A percentile compares a stretch with the other conserved stretches of the same genome.
Evolutionary conservation across 2,329 filamentous ascomycete genomes (phyloP).

Genomic region (Pyrenochaeta sp.): DNA sequence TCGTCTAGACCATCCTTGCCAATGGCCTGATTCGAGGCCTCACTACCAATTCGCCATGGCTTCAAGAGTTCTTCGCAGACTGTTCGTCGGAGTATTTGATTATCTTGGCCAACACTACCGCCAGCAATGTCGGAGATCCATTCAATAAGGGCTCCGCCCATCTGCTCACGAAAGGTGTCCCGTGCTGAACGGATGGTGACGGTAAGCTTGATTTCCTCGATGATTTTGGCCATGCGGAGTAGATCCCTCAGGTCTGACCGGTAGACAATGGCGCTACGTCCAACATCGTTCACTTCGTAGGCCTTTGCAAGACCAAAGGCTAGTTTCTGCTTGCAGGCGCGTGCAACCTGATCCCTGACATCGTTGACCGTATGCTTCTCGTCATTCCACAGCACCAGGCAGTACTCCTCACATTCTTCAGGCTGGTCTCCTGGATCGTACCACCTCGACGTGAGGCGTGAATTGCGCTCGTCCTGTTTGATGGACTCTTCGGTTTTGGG

Average conservation of each 20-base stretch:
- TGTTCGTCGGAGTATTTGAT: constrained; percentile 76
- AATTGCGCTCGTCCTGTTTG: constrained; percentile 78
- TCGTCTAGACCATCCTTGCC: constrained; percentile 83
- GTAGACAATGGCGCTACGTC: constrained; percentile 84
- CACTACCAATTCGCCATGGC: constrained; percentile 86
- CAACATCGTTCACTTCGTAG: constrained; percentile 87
- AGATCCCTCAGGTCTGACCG: constrained; percentile 74
- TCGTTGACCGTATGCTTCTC: constrained; percentile 97
- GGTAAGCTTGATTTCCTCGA: constrained; percentile 95
- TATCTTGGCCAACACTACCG: constrained; percentile 82
- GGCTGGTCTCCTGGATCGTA: constrained; percentile 67
- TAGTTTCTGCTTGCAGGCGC: constrained; percentile 79
- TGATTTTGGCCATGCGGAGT: constrained; percentile 79
- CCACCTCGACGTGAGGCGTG: constrained; percentile 77
- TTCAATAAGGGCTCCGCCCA: constrained; percentile 97
- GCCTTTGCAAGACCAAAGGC: constrained; percentile 76
- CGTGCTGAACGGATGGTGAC: constrained; percentile 92
- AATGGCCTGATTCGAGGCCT: constrained; percentile 78
- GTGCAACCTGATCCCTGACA: constrained; percentile 86
- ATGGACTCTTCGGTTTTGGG: constrained; percentile 85
- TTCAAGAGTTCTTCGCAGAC: constrained; percentile 92
- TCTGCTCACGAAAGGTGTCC: constrained; percentile 96
- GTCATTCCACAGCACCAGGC: constrained; percentile 93
- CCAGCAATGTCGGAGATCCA: constrained; percentile 94
- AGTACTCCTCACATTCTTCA: constrained; percentile 76